phyloP scores from a whole-genome alignment of 2,329 filamentous ascomycete species.

The Colletotrichum tropicale region DNA sequence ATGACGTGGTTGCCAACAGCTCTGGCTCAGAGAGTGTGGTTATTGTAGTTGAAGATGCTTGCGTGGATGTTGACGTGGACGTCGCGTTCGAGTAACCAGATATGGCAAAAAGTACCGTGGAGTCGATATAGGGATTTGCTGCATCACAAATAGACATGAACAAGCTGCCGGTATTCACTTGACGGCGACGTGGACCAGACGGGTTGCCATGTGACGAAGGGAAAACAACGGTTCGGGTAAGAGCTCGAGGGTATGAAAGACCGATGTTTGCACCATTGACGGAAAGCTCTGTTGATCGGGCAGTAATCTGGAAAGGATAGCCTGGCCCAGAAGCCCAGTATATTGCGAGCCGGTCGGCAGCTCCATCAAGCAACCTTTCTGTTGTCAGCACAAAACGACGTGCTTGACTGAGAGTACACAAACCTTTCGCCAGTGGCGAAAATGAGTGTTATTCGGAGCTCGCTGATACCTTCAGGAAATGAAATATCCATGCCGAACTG shows the following conservation, averaged over 20 bases:
- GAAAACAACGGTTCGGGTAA: neutral
- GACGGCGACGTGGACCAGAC: too few species aligned
- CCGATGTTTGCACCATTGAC: neutral
- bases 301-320: too few species aligned
- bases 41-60: too few species aligned
- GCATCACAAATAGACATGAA: accelerated
- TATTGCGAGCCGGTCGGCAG: too few species aligned
- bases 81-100: neutral
- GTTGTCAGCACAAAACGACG: neutral
- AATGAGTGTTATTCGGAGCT: neutral
- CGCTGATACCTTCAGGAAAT: neutral
- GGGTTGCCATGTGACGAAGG: too few species aligned
- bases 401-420: accelerated
- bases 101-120: neutral
- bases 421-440: neutral
- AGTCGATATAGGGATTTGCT: neutral
- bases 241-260: neutral
- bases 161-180: too few species aligned
- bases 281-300: too few species aligned
- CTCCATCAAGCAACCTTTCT: neutral
- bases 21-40: too few species aligned
- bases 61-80: accelerated
- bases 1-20: too few species aligned
- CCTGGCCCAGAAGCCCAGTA: too few species aligned
- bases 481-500: too few species aligned